Evolutionary conservation across 306 rosid genomes (phyloP), one percentile per base, ranked within the genome.

Genomic region (Gleditsia sinensis): DNA sequence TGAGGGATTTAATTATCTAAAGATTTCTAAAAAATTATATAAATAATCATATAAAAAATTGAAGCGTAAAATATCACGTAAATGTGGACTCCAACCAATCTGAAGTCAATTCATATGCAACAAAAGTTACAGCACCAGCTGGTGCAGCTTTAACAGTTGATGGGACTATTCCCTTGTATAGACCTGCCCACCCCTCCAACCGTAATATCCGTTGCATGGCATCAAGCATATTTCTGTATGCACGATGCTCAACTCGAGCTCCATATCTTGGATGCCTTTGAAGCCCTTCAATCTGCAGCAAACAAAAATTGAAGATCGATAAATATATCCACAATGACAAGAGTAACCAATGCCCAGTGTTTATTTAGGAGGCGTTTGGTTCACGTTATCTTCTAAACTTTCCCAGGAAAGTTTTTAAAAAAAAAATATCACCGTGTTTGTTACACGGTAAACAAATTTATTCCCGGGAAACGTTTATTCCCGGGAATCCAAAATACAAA

Each of bases 101-200:
- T 7, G 93, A 76, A 16, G 89, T 73, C 48, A 78, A 83, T 75
- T 94, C 99, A 77, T 90, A 94, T 43, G 92, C 99, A 78, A 91
- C 93, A 86, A 90, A 94, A 19, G 99, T 92, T 4, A 94, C 95
- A 19, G 96, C 97, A 53, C 85, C 87, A 9, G 99, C 97, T n/a
- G 97, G 97, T 27, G 97, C 99, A 6, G 97, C 95, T 80, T 94
- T 94, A 40, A 94, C 76, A 0, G 95, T 94, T 11, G 99, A 92
- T 20, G 99, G 97, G 39, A 94, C 64, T 37, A 94, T 83, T 67
- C 98, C 98, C 63, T 94, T 94, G 73, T 94, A 91, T 49, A 94
- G 88, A 61, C 98, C 97, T 20, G 96, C 92, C 84, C 84, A 85
- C 53, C 98, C 98, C 80, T 94, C 98, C 9, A 2, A 24, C 70